phyloP scores from a whole-genome alignment of 305 asterid species.

The Andrographis paniculata region DNA sequence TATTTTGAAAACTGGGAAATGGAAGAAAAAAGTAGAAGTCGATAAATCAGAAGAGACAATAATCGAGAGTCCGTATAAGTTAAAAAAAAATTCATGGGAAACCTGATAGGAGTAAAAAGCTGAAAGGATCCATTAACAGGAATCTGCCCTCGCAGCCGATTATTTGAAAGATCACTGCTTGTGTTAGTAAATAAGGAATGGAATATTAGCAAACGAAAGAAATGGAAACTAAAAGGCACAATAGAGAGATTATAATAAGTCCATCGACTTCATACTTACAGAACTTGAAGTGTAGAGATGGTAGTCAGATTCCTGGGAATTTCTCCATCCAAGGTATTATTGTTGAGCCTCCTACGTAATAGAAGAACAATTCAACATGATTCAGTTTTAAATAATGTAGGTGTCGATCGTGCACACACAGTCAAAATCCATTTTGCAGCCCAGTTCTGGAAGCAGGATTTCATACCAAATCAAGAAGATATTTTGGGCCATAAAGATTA shows the following conservation, averaged over 20 bases:
- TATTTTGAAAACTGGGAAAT: slow-evolving; percentile 65
- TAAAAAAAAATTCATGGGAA: slow-evolving; percentile 12
- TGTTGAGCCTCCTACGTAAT: slow-evolving; percentile 79
- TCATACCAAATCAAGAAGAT: slow-evolving; percentile 9
- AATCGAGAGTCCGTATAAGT: slow-evolving; percentile 11
- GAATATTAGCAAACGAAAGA: not conserved
- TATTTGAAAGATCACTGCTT: slow-evolving; percentile 89
- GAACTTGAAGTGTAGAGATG: slow-evolving; percentile 77
- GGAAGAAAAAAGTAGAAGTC: slow-evolving; percentile 11
- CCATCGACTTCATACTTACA: slow-evolving; percentile 48
- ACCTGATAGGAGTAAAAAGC: slow-evolving; percentile 96
- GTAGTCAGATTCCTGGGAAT: slow-evolving; percentile 65
- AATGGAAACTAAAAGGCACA: not conserved
- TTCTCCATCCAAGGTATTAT: slow-evolving; percentile 57
- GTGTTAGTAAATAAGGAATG: not conserved
- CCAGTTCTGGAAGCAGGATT: slow-evolving; percentile 9
- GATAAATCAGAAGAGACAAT: slow-evolving; percentile 22
- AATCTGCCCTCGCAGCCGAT: slow-evolving; percentile 50
- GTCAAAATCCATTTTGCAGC: slow-evolving; percentile 2
- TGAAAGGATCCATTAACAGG: slow-evolving; percentile 89
- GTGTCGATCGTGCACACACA: not conserved
- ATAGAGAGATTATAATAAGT: slow-evolving; percentile 7
- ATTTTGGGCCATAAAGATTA: slow-evolving; percentile 8
- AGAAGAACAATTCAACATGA: slow-evolving; percentile 17
- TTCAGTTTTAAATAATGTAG: slow-evolving; percentile 14